Base-by-base conservation (phyloP, 495 filamentous ascomycete genomes). In the Hypomontagnella monticulosa region DNA sequence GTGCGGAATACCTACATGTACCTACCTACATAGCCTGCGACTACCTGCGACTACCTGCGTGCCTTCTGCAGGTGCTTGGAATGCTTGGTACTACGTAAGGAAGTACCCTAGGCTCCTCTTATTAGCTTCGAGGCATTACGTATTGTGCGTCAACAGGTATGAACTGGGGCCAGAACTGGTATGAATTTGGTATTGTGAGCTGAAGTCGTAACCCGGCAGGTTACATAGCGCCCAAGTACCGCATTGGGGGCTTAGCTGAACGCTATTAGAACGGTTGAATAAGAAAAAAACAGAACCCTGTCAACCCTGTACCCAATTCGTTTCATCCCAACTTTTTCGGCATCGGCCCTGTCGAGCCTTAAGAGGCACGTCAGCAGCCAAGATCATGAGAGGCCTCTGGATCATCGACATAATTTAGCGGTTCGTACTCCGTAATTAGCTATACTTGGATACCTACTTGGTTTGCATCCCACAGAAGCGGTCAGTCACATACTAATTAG, bases 391-490 rank as follows among this genome's bases (percentile, higher is more conserved):
- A 69, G 66, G 66, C 66, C 66, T 69, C 66, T 63, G 12, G 49
- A 57, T 49, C 48, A 68, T 59, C 65, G 40, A 49, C 55, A 51
- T 54, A 7, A 50, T 49, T 67, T 58, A 62, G 43, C 51, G 49
- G 18, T 53, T 68, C 65, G 65, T 68, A 68, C 65, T 68, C 59
- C 59, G 47, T 68, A 68, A 68, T 68, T 68, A 59, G 54, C 38
- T 67, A 43, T 66, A 56, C 42, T 33, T 66, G 7, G 37, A 46
- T 67, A 62, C 57, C 23, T 27, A 27, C 23, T 27, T 27, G 23
- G 23, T 60, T 66, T 18, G 19, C 18, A 56, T 20, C 9, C 33
- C 19, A 32, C 38, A 55, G 19, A 47, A 16, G 57, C 63, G 57
- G 63, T 61, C 57, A 67, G 38, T 30, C 20, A 48, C 14, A 43